Conservation (phyloP, 345 rosid genomes). For the Kandelia obovata region DNA sequence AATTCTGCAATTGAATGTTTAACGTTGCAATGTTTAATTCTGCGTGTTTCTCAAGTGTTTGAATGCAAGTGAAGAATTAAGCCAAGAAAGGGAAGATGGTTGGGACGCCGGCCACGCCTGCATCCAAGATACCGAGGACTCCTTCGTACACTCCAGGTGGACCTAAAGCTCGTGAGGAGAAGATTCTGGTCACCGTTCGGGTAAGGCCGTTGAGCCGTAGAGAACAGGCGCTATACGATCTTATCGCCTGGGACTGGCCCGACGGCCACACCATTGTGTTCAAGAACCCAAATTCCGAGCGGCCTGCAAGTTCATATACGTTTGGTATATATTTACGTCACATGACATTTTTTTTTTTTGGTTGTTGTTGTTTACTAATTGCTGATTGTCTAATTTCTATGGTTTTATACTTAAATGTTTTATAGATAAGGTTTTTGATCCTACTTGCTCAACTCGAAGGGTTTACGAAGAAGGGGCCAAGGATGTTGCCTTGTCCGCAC, state of each 20-base stretch:
- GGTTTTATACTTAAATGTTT: conserved; percentile 12
- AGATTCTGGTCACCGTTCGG: conserved; percentile 79
- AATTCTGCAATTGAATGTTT: background rate
- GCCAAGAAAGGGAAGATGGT: conserved; percentile 38
- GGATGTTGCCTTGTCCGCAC: conserved; percentile 82
- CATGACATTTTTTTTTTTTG: background rate
- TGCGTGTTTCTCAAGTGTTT: background rate
- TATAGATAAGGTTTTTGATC: conserved; percentile 79
- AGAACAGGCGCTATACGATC: conserved; percentile 86
- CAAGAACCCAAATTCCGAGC: conserved; percentile 66
- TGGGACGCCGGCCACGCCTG: conserved; percentile 59
- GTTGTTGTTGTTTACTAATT: too few relatives aligned
- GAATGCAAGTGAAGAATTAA: conserved; percentile 11
- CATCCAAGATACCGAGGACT: conserved; percentile 30
- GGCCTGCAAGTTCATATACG: conserved; percentile 35
- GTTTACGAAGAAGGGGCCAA: conserved; percentile 92
- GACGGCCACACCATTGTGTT: conserved; percentile 55
- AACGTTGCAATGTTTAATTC: background rate
- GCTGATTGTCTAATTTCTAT: background rate
- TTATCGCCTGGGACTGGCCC: conserved; percentile 86
- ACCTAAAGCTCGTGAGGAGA: conserved; percentile 64
- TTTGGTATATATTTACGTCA: conserved; percentile 48
- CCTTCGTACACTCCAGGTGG: conserved; percentile 51
- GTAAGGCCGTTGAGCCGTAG: conserved; percentile 75
- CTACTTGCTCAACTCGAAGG: conserved; percentile 50